Evolutionary conservation across 306 rosid genomes (phyloP), one percentile per base, ranked within the genome.

Genomic region (Abrus precatorius): DNA sequence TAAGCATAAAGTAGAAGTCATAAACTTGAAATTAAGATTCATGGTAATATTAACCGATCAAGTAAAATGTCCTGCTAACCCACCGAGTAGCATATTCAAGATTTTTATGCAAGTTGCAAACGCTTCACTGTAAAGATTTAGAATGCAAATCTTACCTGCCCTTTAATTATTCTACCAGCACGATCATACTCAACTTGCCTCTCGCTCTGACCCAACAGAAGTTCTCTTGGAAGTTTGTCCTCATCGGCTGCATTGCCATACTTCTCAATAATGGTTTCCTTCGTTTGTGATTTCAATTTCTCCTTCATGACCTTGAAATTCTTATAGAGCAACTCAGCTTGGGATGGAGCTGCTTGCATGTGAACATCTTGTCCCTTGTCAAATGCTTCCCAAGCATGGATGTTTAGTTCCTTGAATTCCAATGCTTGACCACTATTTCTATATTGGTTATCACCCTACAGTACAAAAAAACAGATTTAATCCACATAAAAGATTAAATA

Each of bases 311-410:
- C 86, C 85, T 79, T 85, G 74, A 82, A 89, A 80, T 86, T 91
- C 86, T 91, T 91, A 32, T 67, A 43, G 38, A 78, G 75, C 61
- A 78, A 43, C 55, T 78, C 82, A 66, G 82, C 82, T 67, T 91
- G 91, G 28, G 92, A 91, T 30, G 91, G 94, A 84, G 92, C 94
- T 32, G 90, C 89, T 74, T 88, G 95, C 90, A 84, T 82, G 79
- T 87, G 92, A 49, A 91, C 85, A 76, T 91, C 92, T 80, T 90
- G 91, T 33, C 94, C 82, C 75, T 78, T 78, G 5, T 78, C 82
- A 66, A 67, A 78, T 67, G 82, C 82, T 78, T 78, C 82, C 75
- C 75, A 78, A 41, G 82, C 82, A 78, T 78, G 82, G 82, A 78
- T 78, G 48, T 78, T 78, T 32, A 78, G 41, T 0, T 78, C 82